Conservation (phyloP, 2,329 filamentous ascomycete genomes). For the Trichoderma sp. region DNA sequence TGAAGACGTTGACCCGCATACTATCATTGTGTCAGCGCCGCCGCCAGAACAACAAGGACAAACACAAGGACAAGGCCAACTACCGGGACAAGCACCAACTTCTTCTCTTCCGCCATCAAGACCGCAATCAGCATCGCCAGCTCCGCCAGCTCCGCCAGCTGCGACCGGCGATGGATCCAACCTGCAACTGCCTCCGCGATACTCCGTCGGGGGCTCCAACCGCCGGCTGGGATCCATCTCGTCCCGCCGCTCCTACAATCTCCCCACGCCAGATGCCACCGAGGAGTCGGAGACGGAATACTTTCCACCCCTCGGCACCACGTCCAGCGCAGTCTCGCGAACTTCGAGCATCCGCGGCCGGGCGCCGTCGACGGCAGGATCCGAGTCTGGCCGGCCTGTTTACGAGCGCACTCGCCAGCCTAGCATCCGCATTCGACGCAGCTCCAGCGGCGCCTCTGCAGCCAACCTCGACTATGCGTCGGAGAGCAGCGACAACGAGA, state of each 20-base stretch:
- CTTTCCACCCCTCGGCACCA: constrained; percentile 10
- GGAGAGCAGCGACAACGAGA: neutral
- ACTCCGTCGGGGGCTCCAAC: neutral
- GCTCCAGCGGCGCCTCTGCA: constrained; percentile 10
- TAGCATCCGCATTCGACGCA: constrained; percentile 27
- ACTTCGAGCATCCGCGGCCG: constrained; percentile 6
- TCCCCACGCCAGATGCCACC: constrained; percentile 8
- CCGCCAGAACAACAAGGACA: neutral
- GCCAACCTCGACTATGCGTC: neutral
- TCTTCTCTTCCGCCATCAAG: neutral
- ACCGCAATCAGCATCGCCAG: neutral
- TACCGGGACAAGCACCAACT: neutral
- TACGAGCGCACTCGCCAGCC: constrained; percentile 22
- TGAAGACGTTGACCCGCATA: neutral
- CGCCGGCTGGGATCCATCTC: neutral
- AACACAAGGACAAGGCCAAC: neutral
- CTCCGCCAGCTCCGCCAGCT: neutral
- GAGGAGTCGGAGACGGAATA: constrained; percentile 16
- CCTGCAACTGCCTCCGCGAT: neutral
- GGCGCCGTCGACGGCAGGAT: neutral
- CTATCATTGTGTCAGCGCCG: neutral
- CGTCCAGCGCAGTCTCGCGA: neutral
- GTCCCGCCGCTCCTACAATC: constrained; percentile 1
- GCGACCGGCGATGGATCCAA: neutral
- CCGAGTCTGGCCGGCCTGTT: neutral